These are phyloP conservation scores for Plasmopara halstedii DNA, from an alignment of 352 stramenopile genomes.

Conservation along the genomic window DNA sequence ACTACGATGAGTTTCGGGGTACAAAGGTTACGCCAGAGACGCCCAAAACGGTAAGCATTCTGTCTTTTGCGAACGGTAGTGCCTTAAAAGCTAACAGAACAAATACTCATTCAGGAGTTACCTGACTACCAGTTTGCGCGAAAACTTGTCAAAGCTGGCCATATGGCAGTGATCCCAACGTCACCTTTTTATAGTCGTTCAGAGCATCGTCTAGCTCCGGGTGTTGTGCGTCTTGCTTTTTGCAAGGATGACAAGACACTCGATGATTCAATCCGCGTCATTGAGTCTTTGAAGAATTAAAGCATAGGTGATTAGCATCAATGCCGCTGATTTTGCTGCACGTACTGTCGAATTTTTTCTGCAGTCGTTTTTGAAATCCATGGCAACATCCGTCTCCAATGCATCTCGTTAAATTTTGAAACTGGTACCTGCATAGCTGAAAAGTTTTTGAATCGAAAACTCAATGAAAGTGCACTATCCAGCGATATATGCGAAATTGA, in stretches of 20 bases:
- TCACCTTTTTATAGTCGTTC: conserved; percentile 88
- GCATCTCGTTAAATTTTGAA: conserved; percentile 78
- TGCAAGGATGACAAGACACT: conserved; percentile 96
- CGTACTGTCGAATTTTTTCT: conserved; percentile 38
- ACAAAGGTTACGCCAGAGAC: conserved; percentile 45
- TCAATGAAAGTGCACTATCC: conserved; percentile 59
- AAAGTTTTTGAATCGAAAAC: conserved; percentile 74
- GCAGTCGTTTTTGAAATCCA: conserved; percentile 60
- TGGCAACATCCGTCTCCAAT: conserved; percentile 80
- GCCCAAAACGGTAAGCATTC: conserved; percentile 38
- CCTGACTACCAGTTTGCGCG: conserved; percentile 85
- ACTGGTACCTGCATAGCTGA: conserved; percentile 47
- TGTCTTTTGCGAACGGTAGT: no score
- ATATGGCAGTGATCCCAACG: conserved; percentile 91
- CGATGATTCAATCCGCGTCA: conserved; percentile 75
- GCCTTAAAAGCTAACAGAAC: no score
- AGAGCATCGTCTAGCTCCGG: conserved; percentile 72
- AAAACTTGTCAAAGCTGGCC: conserved; percentile 86
- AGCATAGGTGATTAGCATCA: conserved; percentile 12
- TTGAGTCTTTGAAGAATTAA: conserved; percentile 42
- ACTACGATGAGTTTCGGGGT: conserved; percentile 64
- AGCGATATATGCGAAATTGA: conserved; percentile 39
- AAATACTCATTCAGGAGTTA: conserved; percentile 50
- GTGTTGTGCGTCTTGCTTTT: conserved; percentile 90
- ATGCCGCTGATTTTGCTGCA: conserved; percentile 23